Evolutionary conservation across 495 filamentous ascomycete genomes (phyloP).

Genomic region (Aspergillus diversus): DNA sequence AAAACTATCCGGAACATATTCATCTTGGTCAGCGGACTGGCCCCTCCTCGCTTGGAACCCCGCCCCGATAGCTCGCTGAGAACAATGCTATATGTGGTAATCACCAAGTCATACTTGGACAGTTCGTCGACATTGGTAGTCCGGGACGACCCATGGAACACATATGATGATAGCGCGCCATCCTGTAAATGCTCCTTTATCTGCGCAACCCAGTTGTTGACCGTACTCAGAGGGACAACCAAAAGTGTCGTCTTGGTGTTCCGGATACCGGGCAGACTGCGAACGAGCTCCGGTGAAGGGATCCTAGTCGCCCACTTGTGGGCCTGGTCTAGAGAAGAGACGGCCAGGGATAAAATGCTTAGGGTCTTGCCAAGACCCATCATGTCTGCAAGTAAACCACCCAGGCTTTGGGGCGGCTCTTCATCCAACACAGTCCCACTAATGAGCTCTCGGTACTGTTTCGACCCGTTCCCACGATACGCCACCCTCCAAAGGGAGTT

Average conservation of each 20-base stretch:
- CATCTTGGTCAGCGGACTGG: constrained; percentile 69
- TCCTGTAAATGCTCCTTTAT: constrained; percentile 77
- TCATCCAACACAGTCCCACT: constrained; percentile 65
- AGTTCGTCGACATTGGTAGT: constrained; percentile 68
- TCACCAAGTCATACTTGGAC: constrained; percentile 75
- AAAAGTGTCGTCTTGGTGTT: constrained; percentile 84
- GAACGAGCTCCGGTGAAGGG: constrained; percentile 35
- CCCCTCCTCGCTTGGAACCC: constrained; percentile 55
- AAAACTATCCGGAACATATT: constrained; percentile 95
- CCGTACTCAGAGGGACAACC: constrained; percentile 84
- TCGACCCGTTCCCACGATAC: constrained; percentile 53
- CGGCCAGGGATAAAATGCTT: constrained; percentile 78
- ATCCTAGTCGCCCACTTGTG: constrained; percentile 50
- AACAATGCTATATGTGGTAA: constrained; percentile 91
- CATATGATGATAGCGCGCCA: constrained; percentile 64
- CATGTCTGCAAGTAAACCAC: constrained; percentile 95
- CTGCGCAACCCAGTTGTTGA: constrained; percentile 91
- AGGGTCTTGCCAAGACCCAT: constrained; percentile 98
- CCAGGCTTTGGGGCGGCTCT: constrained; percentile 71
- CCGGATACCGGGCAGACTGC: constrained; percentile 50
- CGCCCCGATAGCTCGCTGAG: constrained; percentile 72
- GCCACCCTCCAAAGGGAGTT: constrained; percentile 76
- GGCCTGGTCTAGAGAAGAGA: constrained; percentile 63
- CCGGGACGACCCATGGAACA: constrained; percentile 82
- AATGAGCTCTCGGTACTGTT: constrained; percentile 77